phyloP scores from a whole-genome alignment of 257 asterid species.

The Solanum virginianum region DNA sequence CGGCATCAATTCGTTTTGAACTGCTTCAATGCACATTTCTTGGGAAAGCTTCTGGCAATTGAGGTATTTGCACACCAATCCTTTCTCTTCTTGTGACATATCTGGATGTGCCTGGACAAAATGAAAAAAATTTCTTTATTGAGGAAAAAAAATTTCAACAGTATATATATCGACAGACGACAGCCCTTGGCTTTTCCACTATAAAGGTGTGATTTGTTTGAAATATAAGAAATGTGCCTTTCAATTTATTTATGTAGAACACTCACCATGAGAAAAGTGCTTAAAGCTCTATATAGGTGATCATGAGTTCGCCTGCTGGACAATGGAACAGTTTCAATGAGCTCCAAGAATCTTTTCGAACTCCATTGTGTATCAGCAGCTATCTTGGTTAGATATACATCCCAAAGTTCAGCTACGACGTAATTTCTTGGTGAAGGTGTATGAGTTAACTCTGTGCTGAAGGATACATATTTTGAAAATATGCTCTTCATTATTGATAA shows the following conservation, averaged over 20 bases:
- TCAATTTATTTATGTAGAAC: neutral
- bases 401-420: constrained; percentile 53
- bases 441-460: constrained; percentile 9
- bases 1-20: constrained; percentile 64
- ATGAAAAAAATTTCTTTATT: neutral
- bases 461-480: constrained; percentile 26
- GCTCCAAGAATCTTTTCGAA: constrained; percentile 29
- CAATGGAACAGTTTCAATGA: constrained; percentile 44
- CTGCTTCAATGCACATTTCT: constrained; percentile 52
- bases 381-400: constrained; percentile 34
- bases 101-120: constrained; percentile 35
- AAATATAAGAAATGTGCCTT: neutral
- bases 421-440: constrained; percentile 15
- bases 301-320: constrained; percentile 54
- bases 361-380: constrained; percentile 28
- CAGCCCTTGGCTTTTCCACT: neutral
- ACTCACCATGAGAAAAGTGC: constrained; percentile 37
- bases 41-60: constrained; percentile 65
- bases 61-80: constrained; percentile 43
- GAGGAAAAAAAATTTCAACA: neutral
- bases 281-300: constrained; percentile 48
- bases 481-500: constrained; percentile 40
- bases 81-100: constrained; percentile 54
- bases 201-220: neutral
- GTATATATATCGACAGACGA: neutral